A percentile compares a stretch with the other conserved stretches of the same genome.
Evolutionary conservation across 257 asterid genomes (phyloP).

Genomic region (Nicotiana sylvestris): DNA sequence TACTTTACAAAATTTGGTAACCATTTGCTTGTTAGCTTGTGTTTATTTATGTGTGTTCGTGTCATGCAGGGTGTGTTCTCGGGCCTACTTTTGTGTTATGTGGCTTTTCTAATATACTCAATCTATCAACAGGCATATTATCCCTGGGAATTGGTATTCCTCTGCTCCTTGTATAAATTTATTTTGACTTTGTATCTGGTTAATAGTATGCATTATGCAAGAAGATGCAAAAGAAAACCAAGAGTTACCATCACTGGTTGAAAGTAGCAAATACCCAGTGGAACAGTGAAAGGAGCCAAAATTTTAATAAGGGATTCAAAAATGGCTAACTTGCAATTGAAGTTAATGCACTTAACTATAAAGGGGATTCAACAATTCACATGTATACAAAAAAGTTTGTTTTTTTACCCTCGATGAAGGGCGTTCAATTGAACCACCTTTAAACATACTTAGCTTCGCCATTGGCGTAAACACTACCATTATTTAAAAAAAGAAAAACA

Average conservation of each 20-base stretch:
- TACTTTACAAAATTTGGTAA: not conserved
- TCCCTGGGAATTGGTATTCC: slow-evolving; percentile 87
- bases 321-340: too few species aligned
- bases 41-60: not conserved
- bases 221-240: not conserved
- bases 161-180: slow-evolving; percentile 3
- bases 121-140: slow-evolving; percentile 65
- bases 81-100: slow-evolving; percentile 55
- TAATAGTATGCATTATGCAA: not conserved
- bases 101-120: slow-evolving; percentile 60
- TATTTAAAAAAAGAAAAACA: not conserved
- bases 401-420: too few species aligned
- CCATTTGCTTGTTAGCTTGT: not conserved
- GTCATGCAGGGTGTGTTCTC: slow-evolving; percentile 43
- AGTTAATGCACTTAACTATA: too few species aligned
- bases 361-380: too few species aligned
- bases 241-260: not conserved
- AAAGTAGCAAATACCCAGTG: not conserved
- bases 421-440: too few species aligned
- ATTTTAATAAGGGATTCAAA: too few species aligned
- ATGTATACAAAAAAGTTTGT: too few species aligned
- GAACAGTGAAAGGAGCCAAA: not conserved
- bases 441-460: too few species aligned
- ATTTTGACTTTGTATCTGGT: not conserved
- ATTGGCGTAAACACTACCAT: too few species aligned